A percentile compares a stretch with the other conserved stretches of the same genome.
Conservation (phyloP, 1,139 yeast species). For the Geotrichum phurueaensis region DNA sequence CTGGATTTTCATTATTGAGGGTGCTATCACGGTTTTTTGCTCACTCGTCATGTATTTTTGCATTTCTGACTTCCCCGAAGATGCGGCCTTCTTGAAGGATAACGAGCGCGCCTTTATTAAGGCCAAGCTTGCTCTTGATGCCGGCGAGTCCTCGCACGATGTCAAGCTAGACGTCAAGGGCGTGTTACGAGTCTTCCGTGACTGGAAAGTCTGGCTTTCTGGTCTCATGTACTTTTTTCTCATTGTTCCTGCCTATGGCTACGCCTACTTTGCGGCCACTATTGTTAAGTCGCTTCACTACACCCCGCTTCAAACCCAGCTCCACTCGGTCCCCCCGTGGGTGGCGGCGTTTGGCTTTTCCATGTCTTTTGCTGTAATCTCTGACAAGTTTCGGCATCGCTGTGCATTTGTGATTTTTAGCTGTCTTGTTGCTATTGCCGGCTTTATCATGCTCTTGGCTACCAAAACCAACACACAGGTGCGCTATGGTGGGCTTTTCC, state of each 20-base stretch:
- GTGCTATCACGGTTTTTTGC: conserved; percentile 58
- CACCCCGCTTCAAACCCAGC: conserved; percentile 57
- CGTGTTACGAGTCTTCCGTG: conserved; percentile 33
- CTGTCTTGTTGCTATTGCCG: conserved; percentile 44
- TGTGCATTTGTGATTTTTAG: conserved; percentile 45
- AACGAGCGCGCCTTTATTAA: conserved; percentile 40
- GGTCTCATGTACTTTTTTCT: conserved; percentile 58
- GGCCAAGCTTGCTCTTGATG: conserved; percentile 42
- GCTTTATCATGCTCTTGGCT: conserved; percentile 48
- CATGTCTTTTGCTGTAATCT: conserved; percentile 41
- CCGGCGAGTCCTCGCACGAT: conserved; percentile 40
- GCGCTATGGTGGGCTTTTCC: conserved; percentile 68
- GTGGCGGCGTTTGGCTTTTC: conserved; percentile 53
- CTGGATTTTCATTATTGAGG: conserved; percentile 72
- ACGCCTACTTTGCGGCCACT: conserved; percentile 64
- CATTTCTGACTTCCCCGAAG: conserved; percentile 73
- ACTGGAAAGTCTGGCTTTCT: conserved; percentile 47
- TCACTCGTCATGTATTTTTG: conserved; percentile 57
- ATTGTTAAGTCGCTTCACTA: conserved; percentile 55
- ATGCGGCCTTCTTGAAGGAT: conserved; percentile 42
- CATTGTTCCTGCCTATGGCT: conserved; percentile 63
- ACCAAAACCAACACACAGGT: conserved; percentile 33
- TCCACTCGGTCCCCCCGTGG: conserved; percentile 71
- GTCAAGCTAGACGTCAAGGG: conserved; percentile 31
- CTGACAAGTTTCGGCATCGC: conserved; percentile 45